Conservation (phyloP, 106 monocot genomes). For the Phalaenopsis aphrodite region DNA sequence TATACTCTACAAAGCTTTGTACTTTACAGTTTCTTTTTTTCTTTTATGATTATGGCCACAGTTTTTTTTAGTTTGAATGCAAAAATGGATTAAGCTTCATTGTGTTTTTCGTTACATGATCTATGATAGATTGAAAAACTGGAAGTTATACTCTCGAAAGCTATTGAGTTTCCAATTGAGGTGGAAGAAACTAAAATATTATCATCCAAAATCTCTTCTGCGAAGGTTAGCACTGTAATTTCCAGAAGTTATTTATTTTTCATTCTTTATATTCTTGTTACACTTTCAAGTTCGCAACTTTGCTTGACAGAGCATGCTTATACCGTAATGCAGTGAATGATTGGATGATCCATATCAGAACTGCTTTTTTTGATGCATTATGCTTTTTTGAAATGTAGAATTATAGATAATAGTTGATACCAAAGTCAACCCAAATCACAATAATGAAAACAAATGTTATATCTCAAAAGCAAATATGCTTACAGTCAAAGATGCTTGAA, state of each 20-base stretch:
- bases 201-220: slow-evolving; percentile 39
- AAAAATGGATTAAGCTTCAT: background rate
- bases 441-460: too few relatives aligned
- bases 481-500: too few relatives aligned
- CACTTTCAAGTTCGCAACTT: background rate
- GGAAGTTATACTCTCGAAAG: slow-evolving; percentile 46
- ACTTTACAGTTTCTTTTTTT: background rate
- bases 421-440: too few relatives aligned
- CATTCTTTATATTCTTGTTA: background rate
- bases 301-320: background rate
- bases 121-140: slow-evolving; percentile 40
- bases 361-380: background rate
- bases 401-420: background rate
- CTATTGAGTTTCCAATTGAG: slow-evolving; percentile 42
- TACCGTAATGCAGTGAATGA: background rate
- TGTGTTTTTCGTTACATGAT: slow-evolving; percentile 2
- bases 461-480: too few relatives aligned
- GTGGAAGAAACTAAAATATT: slow-evolving; percentile 37
- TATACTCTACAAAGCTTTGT: too few relatives aligned
- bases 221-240: slow-evolving; percentile 38
- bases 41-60: background rate
- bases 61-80: background rate
- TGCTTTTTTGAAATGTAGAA: background rate
- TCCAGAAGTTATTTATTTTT: background rate
- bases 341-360: background rate